These are phyloP conservation scores for Mortierella sp. DNA, from an alignment of 371 early-diverging fungal genomes.

Conservation along the genomic window DNA sequence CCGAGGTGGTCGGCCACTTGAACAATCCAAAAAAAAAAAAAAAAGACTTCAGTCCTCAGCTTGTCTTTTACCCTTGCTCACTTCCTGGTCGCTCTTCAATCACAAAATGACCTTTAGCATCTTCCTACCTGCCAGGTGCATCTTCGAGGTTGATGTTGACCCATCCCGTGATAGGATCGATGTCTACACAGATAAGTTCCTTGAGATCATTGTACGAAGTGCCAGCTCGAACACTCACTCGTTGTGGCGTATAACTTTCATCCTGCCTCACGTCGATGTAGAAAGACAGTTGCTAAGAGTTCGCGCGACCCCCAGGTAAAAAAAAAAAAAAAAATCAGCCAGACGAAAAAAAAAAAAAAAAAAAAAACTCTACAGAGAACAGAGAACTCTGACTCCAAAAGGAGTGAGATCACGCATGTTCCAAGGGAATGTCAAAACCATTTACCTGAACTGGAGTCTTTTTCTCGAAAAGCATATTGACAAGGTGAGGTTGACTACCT, in stretches of 20 bases:
- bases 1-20: conserved; percentile 62
- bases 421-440: too few relatives aligned
- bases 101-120: too few relatives aligned
- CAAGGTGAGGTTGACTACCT: conserved; percentile 71
- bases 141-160: conserved; percentile 67
- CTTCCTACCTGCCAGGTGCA: conserved; percentile 56
- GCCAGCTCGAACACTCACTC: conserved; percentile 79
- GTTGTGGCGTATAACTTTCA: conserved; percentile 93
- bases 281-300: conserved; percentile 72
- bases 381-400: too few relatives aligned
- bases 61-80: too few relatives aligned
- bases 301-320: too few relatives aligned
- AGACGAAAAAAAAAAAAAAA: too few relatives aligned
- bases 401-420: conserved; percentile 51
- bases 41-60: too few relatives aligned
- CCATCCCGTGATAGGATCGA: conserved; percentile 83
- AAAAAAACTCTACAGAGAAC: too few relatives aligned
- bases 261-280: conserved; percentile 86
- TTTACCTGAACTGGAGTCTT: conserved; percentile 61
- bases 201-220: conserved; percentile 75
- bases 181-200: conserved; percentile 63
- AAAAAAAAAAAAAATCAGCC: too few relatives aligned
- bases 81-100: too few relatives aligned
- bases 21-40: neutral
- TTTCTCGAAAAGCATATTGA: conserved; percentile 66